Base-by-base conservation (phyloP, 768 basidiomycete species). In the Suillus paluster region DNA sequence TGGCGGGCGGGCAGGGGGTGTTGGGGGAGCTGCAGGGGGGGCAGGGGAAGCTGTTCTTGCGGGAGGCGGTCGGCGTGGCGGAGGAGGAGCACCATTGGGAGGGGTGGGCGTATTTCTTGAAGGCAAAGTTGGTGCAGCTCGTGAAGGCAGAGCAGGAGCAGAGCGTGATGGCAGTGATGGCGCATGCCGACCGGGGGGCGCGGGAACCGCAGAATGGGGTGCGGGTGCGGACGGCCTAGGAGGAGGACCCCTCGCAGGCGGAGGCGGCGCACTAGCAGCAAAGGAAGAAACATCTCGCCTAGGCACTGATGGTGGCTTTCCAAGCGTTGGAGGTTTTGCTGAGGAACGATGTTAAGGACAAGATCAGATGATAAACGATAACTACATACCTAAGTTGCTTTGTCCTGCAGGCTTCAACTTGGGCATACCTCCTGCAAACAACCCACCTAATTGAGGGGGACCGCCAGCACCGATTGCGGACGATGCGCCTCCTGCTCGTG, bases 341-440 rank as follows among this genome's bases (percentile, higher is more conserved):
- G 64, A 17, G 49, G 55, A 63, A 52, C 55, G 45, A 60, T 64
- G 41, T 67, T 52, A 60, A 49, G 41, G 58, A 34, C 59, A 48
- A 61, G 62, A 54, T 14, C 64, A 59, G 30, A 41, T 30, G 62
- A 68, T 59, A 48, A 42, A 64, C 46, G 58, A 58, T 64, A 63
- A 48, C 48, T 59, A 66, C 81, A 62, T 70, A 90, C 90, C 84
- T 60, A 81, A 74, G 73, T 79, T 82, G 58, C 70, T 81, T 61
- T 86, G 83, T 14, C 87, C 91, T n/a, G 90, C 83, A 49, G 93
- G 86, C 79, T 90, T 96, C 70, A 97, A 72, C 71, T 92, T 95
- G 5, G 95, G 95, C 80, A 97, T 87, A 1, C 95, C 95, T 17
- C 93, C 94, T 49, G 95, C 94, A 70, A 97, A 96, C 12, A 97